Evolutionary conservation across 2,329 filamentous ascomycete species (phyloP).

Genomic region (Calonectria henricotiae): DNA sequence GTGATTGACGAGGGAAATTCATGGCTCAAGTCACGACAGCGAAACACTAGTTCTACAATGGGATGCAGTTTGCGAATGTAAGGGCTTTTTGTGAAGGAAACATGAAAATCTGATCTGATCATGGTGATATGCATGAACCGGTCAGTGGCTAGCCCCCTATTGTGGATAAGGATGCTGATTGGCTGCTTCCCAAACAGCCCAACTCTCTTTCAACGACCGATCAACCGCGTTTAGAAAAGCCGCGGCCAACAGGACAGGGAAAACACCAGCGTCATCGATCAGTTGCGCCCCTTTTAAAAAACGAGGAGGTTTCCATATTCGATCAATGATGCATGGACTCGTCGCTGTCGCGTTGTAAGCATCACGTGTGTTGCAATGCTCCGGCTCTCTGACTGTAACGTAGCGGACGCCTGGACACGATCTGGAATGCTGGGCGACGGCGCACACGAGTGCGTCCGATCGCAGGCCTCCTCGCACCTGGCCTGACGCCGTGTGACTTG

Average conservation of each 20-base stretch:
- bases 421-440: slow-evolving; percentile 6
- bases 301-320: slow-evolving; percentile 6
- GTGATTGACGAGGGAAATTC: slow-evolving; percentile 23
- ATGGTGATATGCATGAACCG: slow-evolving; percentile 29
- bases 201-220: slow-evolving; percentile 40
- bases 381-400: slow-evolving; percentile 9
- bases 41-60: slow-evolving; percentile 15
- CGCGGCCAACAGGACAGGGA: neutral
- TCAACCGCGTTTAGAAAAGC: slow-evolving; percentile 15
- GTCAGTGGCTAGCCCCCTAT: slow-evolving; percentile 22
- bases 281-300: neutral
- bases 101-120: slow-evolving; percentile 25
- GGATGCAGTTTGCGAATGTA: neutral
- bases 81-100: slow-evolving; percentile 1
- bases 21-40: slow-evolving; percentile 23
- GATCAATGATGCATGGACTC: slow-evolving; percentile 12
- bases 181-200: slow-evolving; percentile 24
- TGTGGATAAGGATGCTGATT: slow-evolving; percentile 29
- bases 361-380: slow-evolving; percentile 9
- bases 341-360: slow-evolving; percentile 5
- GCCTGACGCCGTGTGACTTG: slow-evolving; percentile 15
- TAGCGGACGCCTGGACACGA: neutral
- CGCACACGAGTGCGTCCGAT: slow-evolving; percentile 13
- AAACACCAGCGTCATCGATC: slow-evolving; percentile 6
- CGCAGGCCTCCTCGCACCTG: slow-evolving; percentile 10